Evolutionary conservation across 768 basidiomycete genomes (phyloP).

Genomic region (Amanita pseudoporphyria): DNA sequence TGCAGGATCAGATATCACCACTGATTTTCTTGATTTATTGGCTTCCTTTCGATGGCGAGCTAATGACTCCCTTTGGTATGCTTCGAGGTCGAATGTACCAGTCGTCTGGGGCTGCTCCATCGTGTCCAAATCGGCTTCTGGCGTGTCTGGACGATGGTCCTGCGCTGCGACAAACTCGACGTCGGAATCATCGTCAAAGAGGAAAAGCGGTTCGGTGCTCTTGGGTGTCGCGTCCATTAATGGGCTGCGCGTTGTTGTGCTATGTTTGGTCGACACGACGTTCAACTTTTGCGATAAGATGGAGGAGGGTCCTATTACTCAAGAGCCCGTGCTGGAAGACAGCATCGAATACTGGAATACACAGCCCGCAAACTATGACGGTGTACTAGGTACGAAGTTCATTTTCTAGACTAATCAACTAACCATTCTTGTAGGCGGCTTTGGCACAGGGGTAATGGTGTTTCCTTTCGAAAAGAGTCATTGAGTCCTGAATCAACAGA

Average conservation of each 20-base stretch:
- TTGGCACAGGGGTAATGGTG: conserved; percentile 41
- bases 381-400: conserved; percentile 60
- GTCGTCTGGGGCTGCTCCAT: not conserved
- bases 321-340: conserved; percentile 52
- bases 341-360: conserved; percentile 83
- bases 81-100: conserved; percentile 2
- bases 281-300: too few relatives aligned
- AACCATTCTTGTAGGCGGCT: conserved; percentile 22
- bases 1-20: conserved; percentile 34
- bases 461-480: conserved; percentile 10
- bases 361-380: conserved; percentile 75
- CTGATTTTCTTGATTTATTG: conserved; percentile 24
- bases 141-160: conserved; percentile 13
- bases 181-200: conserved; percentile 57
- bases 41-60: conserved; percentile 45
- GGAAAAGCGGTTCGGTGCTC: conserved; percentile 40
- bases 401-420: not conserved
- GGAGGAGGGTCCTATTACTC: conserved; percentile 11
- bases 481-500: conserved; percentile 8
- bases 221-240: conserved; percentile 35
- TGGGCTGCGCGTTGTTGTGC: conserved; percentile 30
- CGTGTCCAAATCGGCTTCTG: conserved; percentile 19
- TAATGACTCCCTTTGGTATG: conserved; percentile 17
- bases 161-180: conserved; percentile 29
- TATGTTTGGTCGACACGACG: conserved; percentile 20